Percentiles rank a stretch among this genome's conserved stretches.
Evolutionary conservation across 148 eudicot species (phyloP).

Genomic region (Rhododendron ovatum): DNA sequence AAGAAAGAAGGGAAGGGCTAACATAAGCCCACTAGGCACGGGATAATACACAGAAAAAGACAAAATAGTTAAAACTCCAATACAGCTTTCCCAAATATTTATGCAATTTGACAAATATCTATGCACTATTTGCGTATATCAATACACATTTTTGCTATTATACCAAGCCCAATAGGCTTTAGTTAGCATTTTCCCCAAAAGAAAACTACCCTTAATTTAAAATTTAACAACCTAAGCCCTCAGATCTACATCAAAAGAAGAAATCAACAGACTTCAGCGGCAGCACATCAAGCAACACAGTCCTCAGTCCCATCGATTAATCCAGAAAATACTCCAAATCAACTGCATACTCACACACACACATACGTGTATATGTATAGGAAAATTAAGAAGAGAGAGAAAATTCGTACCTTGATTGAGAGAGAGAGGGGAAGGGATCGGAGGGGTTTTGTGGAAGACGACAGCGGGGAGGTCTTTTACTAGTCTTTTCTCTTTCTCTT

Average conservation of each 20-base stretch:
- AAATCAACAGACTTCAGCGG: not conserved
- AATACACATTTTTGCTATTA: too few relatives aligned
- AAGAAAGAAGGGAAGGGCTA: not conserved
- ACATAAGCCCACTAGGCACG: not conserved
- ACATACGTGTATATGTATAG: not conserved
- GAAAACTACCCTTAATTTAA: not conserved
- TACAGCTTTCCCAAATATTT: too few relatives aligned
- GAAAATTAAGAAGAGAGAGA: not conserved
- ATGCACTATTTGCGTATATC: not conserved
- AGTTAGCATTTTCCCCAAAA: not conserved
- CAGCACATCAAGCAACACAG: conserved; percentile 2
- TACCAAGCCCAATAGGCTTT: not conserved
- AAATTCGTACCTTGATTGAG: conserved; percentile 12
- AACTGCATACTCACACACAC: not conserved
- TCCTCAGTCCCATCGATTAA: not conserved
- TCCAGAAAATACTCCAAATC: not conserved
- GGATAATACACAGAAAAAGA: not conserved
- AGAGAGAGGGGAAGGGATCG: conserved; percentile 29
- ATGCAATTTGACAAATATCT: not conserved
- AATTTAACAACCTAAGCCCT: not conserved
- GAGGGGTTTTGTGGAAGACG: conserved; percentile 15
- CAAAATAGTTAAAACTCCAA: not conserved
- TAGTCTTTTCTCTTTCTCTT: conserved; percentile 7
- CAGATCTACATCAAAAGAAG: not conserved
- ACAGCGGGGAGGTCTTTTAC: conserved; percentile 17